Conservation (phyloP, 345 rosid genomes). For the Euclidium syriacum region DNA sequence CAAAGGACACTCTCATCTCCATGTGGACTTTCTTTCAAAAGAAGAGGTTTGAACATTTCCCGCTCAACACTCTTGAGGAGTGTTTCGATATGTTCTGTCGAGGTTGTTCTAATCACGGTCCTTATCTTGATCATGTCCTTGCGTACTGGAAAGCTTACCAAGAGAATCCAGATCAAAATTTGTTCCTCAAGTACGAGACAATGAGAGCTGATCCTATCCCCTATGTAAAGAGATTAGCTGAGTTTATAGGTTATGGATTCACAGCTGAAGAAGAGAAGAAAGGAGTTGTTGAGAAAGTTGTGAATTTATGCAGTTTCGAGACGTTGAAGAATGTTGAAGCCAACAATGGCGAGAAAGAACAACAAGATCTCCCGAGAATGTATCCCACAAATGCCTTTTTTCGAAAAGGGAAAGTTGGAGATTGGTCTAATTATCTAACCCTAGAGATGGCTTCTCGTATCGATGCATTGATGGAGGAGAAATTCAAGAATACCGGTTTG, state of each 20-base stretch:
- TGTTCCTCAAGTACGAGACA: conserved; percentile 2
- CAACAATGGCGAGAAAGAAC: background rate
- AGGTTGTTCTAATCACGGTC: conserved; percentile 1
- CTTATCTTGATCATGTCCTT: background rate
- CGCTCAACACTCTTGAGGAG: background rate
- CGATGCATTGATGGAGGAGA: background rate
- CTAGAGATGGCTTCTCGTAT: conserved; percentile 16
- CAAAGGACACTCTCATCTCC: no score
- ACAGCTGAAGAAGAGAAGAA: no score
- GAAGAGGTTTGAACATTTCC: background rate
- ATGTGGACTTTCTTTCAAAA: background rate
- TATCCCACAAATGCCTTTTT: background rate
- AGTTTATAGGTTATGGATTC: no score
- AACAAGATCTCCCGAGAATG: background rate
- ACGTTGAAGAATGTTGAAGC: conserved; percentile 15
- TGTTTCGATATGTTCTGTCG: background rate
- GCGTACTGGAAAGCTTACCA: background rate
- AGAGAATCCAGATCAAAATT: background rate
- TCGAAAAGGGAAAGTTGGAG: conserved; percentile 28
- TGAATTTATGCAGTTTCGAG: conserved; percentile 18
- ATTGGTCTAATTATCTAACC: conserved; percentile 20
- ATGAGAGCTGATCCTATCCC: background rate
- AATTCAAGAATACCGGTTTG: conserved; percentile 16
- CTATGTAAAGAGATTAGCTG: background rate
- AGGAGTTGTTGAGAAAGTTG: no score